These are phyloP conservation scores for Bothriochloa decipiens DNA, from an alignment of 176 grass and related monocot genomes.

Conservation along the genomic window DNA sequence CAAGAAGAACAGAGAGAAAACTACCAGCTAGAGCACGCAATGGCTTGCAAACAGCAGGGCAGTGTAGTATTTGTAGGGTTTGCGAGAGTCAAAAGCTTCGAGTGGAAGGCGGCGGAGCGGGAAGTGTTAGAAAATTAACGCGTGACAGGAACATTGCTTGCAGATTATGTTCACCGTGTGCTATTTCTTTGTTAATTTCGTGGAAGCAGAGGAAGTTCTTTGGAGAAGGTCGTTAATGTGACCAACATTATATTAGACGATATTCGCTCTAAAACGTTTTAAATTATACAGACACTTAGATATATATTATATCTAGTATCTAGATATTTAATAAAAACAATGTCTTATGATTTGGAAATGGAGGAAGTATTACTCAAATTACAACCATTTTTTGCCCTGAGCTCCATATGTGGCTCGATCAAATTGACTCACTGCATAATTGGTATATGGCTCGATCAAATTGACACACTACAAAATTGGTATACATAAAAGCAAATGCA, in stretches of 20 bases:
- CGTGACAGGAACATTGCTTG: neutral
- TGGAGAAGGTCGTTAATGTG: neutral
- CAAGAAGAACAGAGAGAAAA: neutral
- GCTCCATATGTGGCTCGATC: neutral
- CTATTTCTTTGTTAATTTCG: constrained; percentile 24
- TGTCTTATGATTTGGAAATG: too few relatives aligned
- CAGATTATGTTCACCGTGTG: neutral
- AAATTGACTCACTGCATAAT: neutral
- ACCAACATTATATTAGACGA: neutral
- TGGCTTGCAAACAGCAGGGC: neutral
- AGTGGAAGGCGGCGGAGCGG: neutral
- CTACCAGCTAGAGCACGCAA: neutral
- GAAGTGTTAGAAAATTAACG: constrained; percentile 22
- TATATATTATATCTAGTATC: too few relatives aligned
- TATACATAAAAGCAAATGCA: neutral
- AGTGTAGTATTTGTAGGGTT: constrained; percentile 38
- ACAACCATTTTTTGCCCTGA: neutral
- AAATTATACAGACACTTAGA: too few relatives aligned
- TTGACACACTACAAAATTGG: neutral
- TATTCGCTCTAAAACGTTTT: neutral
- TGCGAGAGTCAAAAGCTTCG: constrained; percentile 4
- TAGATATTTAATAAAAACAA: too few relatives aligned
- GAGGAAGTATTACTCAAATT: neutral
- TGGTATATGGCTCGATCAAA: neutral
- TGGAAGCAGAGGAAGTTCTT: neutral